These are phyloP conservation scores for Ceratocystiopsis minuta DNA, from an alignment of 2,329 filamentous ascomycete species.

Conservation along the genomic window DNA sequence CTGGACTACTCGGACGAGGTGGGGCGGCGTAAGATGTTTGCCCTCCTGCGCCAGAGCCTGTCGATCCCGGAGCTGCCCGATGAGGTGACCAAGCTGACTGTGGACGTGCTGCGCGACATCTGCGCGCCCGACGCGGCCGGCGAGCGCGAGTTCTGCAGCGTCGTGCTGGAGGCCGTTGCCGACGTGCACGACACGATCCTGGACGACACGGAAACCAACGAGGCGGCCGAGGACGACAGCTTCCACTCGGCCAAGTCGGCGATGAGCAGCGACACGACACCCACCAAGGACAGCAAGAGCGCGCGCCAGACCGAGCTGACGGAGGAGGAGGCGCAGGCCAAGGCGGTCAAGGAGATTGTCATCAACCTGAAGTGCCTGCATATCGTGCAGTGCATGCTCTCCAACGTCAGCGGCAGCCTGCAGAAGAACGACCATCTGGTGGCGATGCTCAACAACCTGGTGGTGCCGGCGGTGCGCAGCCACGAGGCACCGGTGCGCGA, in stretches of 20 bases:
- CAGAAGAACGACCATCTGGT: conserved; percentile 85
- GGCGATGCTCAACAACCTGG: conserved; percentile 93
- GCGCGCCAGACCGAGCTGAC: conserved; percentile 22
- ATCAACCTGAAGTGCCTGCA: conserved; percentile 97
- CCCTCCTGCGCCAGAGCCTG: conserved; percentile 67
- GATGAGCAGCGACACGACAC: conserved; percentile 47
- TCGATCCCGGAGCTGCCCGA: conserved; percentile 79
- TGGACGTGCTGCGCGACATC: conserved; percentile 66
- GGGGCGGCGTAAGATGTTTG: conserved; percentile 88
- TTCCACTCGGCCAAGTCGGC: conserved; percentile 90
- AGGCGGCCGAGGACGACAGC: conserved; percentile 51
- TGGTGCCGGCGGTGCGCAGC: conserved; percentile 85
- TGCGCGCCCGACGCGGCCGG: conserved; percentile 58
- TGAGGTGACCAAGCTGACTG: conserved; percentile 73
- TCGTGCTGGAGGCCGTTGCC: conserved; percentile 82
- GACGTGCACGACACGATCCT: conserved; percentile 92
- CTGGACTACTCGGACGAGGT: conserved; percentile 97
- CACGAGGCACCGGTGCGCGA: conserved; percentile 88
- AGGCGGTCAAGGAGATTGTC: conserved; percentile 77
- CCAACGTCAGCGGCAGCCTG: conserved; percentile 75
- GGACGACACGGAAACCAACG: conserved; percentile 39
- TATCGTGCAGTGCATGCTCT: conserved; percentile 92
- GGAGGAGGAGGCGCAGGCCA: conserved; percentile 50
- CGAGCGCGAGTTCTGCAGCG: conserved; percentile 66
- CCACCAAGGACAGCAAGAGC: conserved; percentile 26